A percentile compares a stretch with the other conserved stretches of the same genome.
phyloP scores from a whole-genome alignment of 805 yeast species.

The Cephaloascus albidus region DNA sequence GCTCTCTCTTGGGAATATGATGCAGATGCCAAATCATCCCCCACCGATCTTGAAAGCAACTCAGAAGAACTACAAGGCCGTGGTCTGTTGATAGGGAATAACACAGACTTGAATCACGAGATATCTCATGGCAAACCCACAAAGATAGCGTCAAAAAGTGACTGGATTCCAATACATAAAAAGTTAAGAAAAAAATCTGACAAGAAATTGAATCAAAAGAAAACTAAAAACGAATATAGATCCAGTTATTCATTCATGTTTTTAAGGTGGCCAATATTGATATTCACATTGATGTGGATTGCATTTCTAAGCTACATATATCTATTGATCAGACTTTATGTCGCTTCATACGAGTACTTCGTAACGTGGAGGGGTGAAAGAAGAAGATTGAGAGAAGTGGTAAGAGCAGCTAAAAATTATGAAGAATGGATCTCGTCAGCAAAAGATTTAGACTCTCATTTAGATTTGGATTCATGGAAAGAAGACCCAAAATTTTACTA shows the following conservation, averaged over 20 bases:
- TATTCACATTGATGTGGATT: slow-evolving; percentile 47
- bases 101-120: slow-evolving; percentile 1
- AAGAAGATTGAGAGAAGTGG: slow-evolving; percentile 33
- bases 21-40: slow-evolving; percentile 9
- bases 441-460: slow-evolving; percentile 39
- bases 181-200: slow-evolving; percentile 1
- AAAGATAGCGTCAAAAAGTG: slow-evolving; percentile 13
- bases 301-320: slow-evolving; percentile 38
- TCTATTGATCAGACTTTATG: slow-evolving; percentile 44
- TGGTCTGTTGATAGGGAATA: slow-evolving; percentile 2
- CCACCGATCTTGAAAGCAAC: neutral
- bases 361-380: slow-evolving; percentile 57
- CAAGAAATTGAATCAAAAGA: slow-evolving; percentile 7
- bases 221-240: slow-evolving; percentile 22
- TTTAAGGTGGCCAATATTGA: slow-evolving; percentile 58
- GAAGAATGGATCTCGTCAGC: slow-evolving; percentile 60
- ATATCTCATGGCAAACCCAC: slow-evolving; percentile 6
- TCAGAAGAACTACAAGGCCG: slow-evolving; percentile 4
- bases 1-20: slow-evolving; percentile 27
- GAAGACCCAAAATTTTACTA: slow-evolving; percentile 49
- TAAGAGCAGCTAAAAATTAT: slow-evolving; percentile 41
- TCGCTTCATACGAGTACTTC: slow-evolving; percentile 51
- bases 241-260: slow-evolving; percentile 24
- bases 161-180: slow-evolving; percentile 16
- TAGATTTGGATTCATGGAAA: slow-evolving; percentile 60